phyloP scores from a whole-genome alignment of 176 grass and related monocot genomes.

The Chrysopogon serrulatus region DNA sequence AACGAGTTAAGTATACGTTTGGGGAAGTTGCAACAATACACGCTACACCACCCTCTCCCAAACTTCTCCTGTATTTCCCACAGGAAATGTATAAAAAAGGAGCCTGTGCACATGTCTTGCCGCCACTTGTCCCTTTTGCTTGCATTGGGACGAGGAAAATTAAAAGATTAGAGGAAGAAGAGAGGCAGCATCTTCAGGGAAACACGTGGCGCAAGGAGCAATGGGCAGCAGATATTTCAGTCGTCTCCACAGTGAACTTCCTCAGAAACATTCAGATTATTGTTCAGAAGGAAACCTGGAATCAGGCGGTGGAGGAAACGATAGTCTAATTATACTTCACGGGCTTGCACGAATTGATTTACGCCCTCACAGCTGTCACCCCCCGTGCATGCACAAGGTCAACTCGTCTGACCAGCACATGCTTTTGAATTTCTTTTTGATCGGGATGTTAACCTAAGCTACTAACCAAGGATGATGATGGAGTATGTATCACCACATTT shows the following conservation, averaged over 20 bases:
- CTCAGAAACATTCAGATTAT: conserved; percentile 21
- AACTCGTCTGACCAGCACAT: conserved; percentile 41
- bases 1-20: conserved; percentile 7
- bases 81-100: not conserved
- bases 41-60: not conserved
- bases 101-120: not conserved
- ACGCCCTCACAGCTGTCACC: conserved; percentile 32
- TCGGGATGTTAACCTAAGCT: conserved; percentile 32
- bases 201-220: conserved; percentile 21
- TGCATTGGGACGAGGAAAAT: not conserved
- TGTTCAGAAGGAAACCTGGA: not conserved
- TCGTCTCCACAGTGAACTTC: not conserved
- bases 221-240: not conserved
- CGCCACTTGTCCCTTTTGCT: conserved; percentile 33
- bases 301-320: not conserved
- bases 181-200: not conserved
- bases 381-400: conserved; percentile 6
- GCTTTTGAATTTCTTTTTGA: conserved; percentile 29
- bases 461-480: not conserved
- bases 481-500: not conserved
- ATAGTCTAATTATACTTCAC: conserved; percentile 9
- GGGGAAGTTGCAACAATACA: not conserved
- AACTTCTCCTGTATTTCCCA: conserved; percentile 13
- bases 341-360: not conserved
- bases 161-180: not conserved